Base-by-base conservation (phyloP, 2,329 filamentous ascomycete genomes). In the Neofusicoccum umdonicola region DNA sequence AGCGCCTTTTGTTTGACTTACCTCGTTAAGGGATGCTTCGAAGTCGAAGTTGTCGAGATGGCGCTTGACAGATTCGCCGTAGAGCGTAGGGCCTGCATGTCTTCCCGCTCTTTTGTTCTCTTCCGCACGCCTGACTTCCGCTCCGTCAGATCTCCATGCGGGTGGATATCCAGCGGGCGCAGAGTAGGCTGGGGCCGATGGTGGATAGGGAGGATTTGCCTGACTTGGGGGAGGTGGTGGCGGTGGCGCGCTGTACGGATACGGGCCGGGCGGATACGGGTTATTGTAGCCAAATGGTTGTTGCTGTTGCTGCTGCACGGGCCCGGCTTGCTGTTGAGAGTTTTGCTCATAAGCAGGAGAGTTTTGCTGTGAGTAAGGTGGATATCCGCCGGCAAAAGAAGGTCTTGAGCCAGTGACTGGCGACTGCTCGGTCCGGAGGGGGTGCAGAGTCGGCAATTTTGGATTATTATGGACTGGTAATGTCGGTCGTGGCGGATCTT, bases 11-110 rank as follows among this genome's bases (percentile, higher is more conserved):
- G 9, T 44, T 9, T 34, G 13, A 44, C 54, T 44, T 72, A 82
- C 81, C 72, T 84, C 81, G 57, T 81, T 83, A 4, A 84, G 71
- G 3, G 81, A 82, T 31, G 80, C 77, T 67, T 82, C 86, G 31
- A 88, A 74, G 71, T 89, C 87, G 67, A 85, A 88, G 54, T 82
- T 81, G 45, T 89, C 87, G 3, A 89, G 76, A 73, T 89, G 86
- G 44, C 87, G 81, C 72, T 89, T 89, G n/a, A 88, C 83, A 11
- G 77, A 81, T 56, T 82, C 79, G 34, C 80, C 80, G 66, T 78
- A 79, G 2, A 74, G 70, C 11, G 73, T 74, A 13, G 75, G 68
- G 48, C 69, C 74, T 7, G 72, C 66, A 15, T 64, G 41, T 3
- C 74, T 71, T 13, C 71, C 73, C 22, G 74, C 70, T 66, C 76